A percentile compares a stretch with the other conserved stretches of the same genome.
Conservation (phyloP, 2,329 filamentous ascomycete genomes). For the Xylaria hypoxylon region DNA sequence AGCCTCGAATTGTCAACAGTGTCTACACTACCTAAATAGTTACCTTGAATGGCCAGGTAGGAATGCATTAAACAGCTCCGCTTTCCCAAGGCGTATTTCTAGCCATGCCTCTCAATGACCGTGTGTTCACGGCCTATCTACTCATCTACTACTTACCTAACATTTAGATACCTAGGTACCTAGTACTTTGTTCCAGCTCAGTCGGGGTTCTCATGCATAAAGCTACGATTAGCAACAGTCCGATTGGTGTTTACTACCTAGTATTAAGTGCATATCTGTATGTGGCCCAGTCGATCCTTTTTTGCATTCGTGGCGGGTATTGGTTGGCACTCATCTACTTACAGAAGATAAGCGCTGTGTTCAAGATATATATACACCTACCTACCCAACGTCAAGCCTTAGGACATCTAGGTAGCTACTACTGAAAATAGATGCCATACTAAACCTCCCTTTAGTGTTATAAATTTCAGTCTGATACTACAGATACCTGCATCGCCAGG, state of each 20-base stretch:
- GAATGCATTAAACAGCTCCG: too few relatives aligned
- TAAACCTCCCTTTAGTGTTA: not conserved
- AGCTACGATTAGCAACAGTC: conserved; percentile 4
- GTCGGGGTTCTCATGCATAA: not conserved
- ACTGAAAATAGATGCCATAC: not conserved
- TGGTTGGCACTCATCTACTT: not conserved
- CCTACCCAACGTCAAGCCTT: not conserved
- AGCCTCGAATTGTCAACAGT: not conserved
- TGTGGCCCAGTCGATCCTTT: not conserved
- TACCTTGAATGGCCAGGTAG: not conserved
- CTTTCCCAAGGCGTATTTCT: too few relatives aligned
- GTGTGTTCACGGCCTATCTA: too few relatives aligned
- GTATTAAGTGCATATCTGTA: not conserved
- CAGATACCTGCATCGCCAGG: not conserved
- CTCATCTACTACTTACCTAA: not conserved
- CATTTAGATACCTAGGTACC: too few relatives aligned
- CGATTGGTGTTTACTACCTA: conserved; percentile 1
- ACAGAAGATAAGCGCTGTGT: not conserved
- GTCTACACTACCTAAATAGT: not conserved
- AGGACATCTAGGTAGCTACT: not conserved
- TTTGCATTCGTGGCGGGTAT: not conserved
- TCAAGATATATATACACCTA: not conserved
- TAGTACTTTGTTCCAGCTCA: not conserved
- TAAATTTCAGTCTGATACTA: not conserved
- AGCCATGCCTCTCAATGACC: too few relatives aligned